Evolutionary conservation across 2,329 filamentous ascomycete genomes (phyloP), one percentile per base, ranked within the genome.

Genomic region (Diaporthe sp.): DNA sequence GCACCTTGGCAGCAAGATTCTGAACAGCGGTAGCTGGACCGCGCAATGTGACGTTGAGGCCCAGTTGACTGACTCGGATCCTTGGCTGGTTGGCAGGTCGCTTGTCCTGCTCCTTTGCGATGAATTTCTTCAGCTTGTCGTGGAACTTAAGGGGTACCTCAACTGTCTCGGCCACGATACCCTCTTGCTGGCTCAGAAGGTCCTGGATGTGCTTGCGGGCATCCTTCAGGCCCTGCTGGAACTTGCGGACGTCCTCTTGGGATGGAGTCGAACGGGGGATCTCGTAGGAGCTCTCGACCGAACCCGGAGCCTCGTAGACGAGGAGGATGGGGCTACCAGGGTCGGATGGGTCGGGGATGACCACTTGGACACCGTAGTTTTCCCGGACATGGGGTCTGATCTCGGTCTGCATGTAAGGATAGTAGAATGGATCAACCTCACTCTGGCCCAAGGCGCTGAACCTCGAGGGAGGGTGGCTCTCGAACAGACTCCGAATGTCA

Each of bases 341-440:
- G 67, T 94, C 92, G 0, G 87, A 82, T 13, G 89, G 84, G 28
- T 94, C 91, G 0, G 94, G 94, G 47, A 96, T 88, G 28, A 96
- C 90, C 39, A 96, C 81, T 78, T 94, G 92, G 17, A 96, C 94
- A 77, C 94, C 94, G 78, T 90, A 92, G 44, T 93, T 89, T 75
- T 92, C 87, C 80, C 93, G 91, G 68, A 96, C 87, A 73, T 88
- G 88, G 5, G 90, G 89, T 44, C 89, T 90, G 58, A 94, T 88
- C 51, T 93, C 90, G 75, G 90, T 91, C 75, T 90, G 90, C 65
- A 96, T 86, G 81, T 95, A 93, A 73, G 91, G 88, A 82, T 96
- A 92, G 86, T 94, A 96, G 86, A 97, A 96, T 2, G 94, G 90
- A 79, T 97, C 94, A 37, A 97, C 90, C 22, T 90, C 84, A 17